These are phyloP conservation scores for Phytophthora sojae DNA, from an alignment of 352 stramenopile genomes.

Conservation along the genomic window DNA sequence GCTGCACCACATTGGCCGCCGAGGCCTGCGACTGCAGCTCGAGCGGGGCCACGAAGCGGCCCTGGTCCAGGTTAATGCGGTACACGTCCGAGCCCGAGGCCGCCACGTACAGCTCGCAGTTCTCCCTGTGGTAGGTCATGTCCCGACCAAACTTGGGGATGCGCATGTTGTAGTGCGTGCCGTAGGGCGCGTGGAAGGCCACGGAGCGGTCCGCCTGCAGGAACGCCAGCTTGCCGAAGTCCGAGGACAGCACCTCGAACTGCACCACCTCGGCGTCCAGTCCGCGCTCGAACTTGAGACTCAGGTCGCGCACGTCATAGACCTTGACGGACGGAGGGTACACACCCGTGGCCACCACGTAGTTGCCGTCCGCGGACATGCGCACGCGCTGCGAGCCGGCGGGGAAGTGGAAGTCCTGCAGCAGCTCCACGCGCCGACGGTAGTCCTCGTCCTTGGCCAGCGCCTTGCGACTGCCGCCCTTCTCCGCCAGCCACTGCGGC, in stretches of 20 bases:
- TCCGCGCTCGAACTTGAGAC: slow-evolving; percentile 99
- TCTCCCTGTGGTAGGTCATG: slow-evolving; percentile 97
- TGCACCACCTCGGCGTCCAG: slow-evolving; percentile 97
- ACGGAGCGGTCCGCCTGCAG: slow-evolving; percentile 96
- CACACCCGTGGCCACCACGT: slow-evolving; percentile 96
- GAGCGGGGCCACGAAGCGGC: slow-evolving; percentile 93
- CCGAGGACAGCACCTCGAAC: slow-evolving; percentile 94
- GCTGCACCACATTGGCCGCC: slow-evolving; percentile 89
- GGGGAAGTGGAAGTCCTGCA: slow-evolving; percentile 99
- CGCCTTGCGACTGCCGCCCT: slow-evolving; percentile 50
- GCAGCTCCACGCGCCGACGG: slow-evolving; percentile 95
- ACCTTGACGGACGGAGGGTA: slow-evolving; percentile 98
- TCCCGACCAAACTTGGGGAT: slow-evolving; percentile 98
- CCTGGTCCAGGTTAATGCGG: slow-evolving; percentile 98
- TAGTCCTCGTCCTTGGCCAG: slow-evolving; percentile 68
- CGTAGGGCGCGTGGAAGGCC: slow-evolving; percentile 98
- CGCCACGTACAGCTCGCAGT: slow-evolving; percentile 97
- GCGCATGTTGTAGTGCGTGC: slow-evolving; percentile 94
- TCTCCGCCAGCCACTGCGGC: slow-evolving; percentile 95
- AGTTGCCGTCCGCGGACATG: slow-evolving; percentile 96
- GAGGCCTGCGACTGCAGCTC: slow-evolving; percentile 54
- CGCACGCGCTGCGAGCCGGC: slow-evolving; percentile 94
- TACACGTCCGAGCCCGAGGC: slow-evolving; percentile 93
- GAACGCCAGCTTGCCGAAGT: slow-evolving; percentile 99
- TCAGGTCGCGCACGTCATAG: slow-evolving; percentile 95